Percentiles rank a stretch among this genome's conserved stretches.
phyloP scores from a whole-genome alignment of 2,329 filamentous ascomycete species.

The Cladophialophora bantiana region DNA sequence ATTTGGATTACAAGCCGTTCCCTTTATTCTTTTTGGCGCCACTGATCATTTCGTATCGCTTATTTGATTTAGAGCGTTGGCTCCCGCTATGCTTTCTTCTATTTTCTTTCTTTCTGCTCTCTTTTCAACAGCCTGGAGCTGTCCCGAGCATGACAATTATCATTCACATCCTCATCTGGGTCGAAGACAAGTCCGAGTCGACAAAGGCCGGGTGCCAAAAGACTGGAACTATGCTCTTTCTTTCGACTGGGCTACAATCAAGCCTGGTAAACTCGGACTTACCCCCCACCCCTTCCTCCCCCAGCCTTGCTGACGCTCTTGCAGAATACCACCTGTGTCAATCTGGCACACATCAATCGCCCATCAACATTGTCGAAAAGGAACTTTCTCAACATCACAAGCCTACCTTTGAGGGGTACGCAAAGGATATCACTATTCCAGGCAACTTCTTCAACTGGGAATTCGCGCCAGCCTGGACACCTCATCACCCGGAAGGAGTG shows the following conservation, averaged over 20 bases:
- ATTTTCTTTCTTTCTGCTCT: conserved; percentile 27
- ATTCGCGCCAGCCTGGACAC: conserved; percentile 56
- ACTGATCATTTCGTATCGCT: background rate
- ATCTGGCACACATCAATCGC: conserved; percentile 59
- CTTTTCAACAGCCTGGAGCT: conserved; percentile 34
- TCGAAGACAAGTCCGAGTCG: conserved; percentile 31
- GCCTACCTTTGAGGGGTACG: conserved; percentile 53
- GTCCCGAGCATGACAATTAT: conserved; percentile 33
- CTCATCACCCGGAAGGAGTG: conserved; percentile 47
- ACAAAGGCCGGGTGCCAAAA: conserved; percentile 29
- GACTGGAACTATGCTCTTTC: conserved; percentile 35
- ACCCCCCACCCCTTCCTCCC: background rate
- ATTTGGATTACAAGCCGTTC: background rate
- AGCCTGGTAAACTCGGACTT: conserved; percentile 26
- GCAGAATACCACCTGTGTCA: conserved; percentile 55
- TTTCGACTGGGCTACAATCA: conserved; percentile 35
- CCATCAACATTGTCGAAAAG: conserved; percentile 54
- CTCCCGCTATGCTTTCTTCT: conserved; percentile 18
- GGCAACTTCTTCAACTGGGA: conserved; percentile 59
- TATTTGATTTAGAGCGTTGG: conserved; percentile 7
- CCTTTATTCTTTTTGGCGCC: background rate
- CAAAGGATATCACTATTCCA: conserved; percentile 38
- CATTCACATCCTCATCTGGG: conserved; percentile 37
- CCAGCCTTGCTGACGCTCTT: conserved; percentile 11
- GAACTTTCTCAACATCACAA: conserved; percentile 52